Evolutionary conservation across 306 rosid species (phyloP).

Genomic region (Purshia tridentata): DNA sequence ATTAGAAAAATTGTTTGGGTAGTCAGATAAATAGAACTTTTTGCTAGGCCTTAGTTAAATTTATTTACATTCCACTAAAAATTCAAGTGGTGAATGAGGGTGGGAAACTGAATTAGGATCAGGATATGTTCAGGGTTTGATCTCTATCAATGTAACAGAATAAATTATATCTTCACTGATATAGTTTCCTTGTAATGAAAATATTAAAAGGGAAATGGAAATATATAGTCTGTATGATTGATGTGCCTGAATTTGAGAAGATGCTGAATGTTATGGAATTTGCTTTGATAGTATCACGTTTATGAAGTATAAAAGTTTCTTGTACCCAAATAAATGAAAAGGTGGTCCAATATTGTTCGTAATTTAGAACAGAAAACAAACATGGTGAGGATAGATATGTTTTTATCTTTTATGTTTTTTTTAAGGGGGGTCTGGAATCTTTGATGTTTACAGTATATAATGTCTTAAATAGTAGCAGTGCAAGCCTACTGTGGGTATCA

Average conservation of each 20-base stretch:
- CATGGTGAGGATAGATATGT: not conserved
- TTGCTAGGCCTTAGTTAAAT: not conserved
- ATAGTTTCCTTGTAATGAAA: not conserved
- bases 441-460: too few relatives aligned
- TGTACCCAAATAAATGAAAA: not conserved
- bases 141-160: too few relatives aligned
- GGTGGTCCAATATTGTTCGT: not conserved
- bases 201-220: not conserved
- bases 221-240: not conserved
- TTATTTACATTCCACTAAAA: not conserved
- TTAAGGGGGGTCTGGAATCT: too few relatives aligned
- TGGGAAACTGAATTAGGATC: too few relatives aligned
- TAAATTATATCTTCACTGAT: too few relatives aligned
- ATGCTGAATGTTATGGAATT: not conserved
- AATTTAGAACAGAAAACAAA: not conserved
- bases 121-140: too few relatives aligned
- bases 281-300: not conserved
- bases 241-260: not conserved
- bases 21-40: constrained; percentile 5
- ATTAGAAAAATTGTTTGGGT: not conserved
- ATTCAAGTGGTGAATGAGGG: too few relatives aligned
- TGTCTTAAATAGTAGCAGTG: too few relatives aligned
- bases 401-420: not conserved
- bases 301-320: not conserved
- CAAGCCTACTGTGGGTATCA: too few relatives aligned